Base-by-base conservation (phyloP, 257 asterid genomes). In the Ligustrum vulgare region DNA sequence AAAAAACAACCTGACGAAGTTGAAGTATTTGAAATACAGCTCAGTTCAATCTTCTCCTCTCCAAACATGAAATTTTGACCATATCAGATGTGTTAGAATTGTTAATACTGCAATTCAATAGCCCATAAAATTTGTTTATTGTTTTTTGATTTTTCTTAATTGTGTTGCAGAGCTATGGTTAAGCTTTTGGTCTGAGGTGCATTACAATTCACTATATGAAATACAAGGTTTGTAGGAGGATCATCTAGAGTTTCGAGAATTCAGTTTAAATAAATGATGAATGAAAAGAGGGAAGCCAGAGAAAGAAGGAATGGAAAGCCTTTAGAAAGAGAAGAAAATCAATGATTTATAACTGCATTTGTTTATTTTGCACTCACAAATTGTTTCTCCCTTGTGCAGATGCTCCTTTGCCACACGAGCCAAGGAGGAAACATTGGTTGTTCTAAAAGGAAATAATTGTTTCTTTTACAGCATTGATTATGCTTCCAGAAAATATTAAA, bases 161-260 rank as follows among this genome's bases (percentile, higher is more conserved):
- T 47, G 39, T 72, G 73, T 49, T 79, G 85, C 90, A 86, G 94
- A 87, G 84, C 82, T 89, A 49, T 86, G 90, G 94, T 85, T 89
- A 63, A 89, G 94, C 87, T 89, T 89, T 78, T 89, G 94, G 91
- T 84, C 89, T 2, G 90, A 89, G 80, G 91, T 89, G 79, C 91
- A 87, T 81, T 89, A 87, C 84, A 89, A 87, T 77, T 89, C 94
- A 9, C 94, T 89, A 32, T 87, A 89, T 51, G 90, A 87, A 70
- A 66, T 81, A 13, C 81, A 63, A 88, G 88, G 93, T 88, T 39
- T 31, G 87, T 79, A n/a, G 67, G 28, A 13, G 41, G 45, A 12
- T 28, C 34, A 23, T 47, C 58, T 68, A 76, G 18, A 31, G 25
- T 45, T 67, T 34, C 45, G 56, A 39, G 72, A 31, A 34, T 13